Evolutionary conservation across 106 monocot species (phyloP).

Genomic region (Alisma plantagoaquatica): DNA sequence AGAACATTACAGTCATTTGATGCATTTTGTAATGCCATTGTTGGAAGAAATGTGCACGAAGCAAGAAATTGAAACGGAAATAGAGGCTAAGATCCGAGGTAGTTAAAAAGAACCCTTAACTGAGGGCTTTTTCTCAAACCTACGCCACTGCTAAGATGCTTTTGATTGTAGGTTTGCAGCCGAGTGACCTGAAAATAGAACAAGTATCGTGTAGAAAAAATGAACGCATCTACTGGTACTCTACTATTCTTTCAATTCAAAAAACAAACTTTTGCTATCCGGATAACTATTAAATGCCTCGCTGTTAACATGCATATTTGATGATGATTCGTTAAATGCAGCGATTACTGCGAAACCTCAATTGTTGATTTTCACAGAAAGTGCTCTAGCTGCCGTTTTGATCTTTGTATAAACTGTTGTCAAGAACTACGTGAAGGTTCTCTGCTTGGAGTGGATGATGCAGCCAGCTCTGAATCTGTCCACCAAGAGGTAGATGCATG

Average conservation of each 20-base stretch:
- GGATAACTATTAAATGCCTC: background rate
- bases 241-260: conserved; percentile 1
- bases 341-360: conserved; percentile 56
- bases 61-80: conserved; percentile 11
- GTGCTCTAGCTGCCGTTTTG: conserved; percentile 51
- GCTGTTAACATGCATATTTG: conserved; percentile 2
- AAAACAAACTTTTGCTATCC: background rate
- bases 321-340: too few species aligned
- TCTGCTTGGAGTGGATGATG: conserved; percentile 12
- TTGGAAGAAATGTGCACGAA: conserved; percentile 13
- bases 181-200: conserved; percentile 2
- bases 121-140: background rate
- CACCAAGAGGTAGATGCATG: conserved; percentile 33
- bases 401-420: conserved; percentile 59
- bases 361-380: conserved; percentile 60
- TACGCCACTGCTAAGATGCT: background rate
- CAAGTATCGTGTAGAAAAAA: conserved; percentile 9
- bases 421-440: conserved; percentile 33
- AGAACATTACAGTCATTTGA: conserved; percentile 3
- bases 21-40: conserved; percentile 12
- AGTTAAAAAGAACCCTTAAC: too few species aligned
- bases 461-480: conserved; percentile 24
- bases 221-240: conserved; percentile 25
- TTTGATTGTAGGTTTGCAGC: conserved; percentile 5
- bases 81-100: conserved; percentile 20